Evolutionary conservation across 106 monocot genomes (phyloP).

Genomic region (Apostasia ramifera): DNA sequence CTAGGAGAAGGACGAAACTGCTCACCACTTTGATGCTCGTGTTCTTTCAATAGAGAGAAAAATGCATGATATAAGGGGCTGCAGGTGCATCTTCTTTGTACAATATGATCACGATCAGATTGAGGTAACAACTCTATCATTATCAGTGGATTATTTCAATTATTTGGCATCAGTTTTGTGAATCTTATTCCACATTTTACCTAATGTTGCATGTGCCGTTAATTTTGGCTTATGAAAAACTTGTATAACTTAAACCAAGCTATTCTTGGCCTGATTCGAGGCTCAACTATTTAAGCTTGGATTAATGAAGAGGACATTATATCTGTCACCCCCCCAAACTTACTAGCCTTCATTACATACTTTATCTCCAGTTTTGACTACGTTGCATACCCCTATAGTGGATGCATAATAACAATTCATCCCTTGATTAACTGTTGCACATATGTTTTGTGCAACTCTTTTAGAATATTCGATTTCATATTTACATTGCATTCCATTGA

Average conservation of each 20-base stretch:
- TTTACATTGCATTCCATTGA: too few relatives aligned
- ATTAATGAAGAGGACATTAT: too few relatives aligned
- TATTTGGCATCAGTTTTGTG: not conserved
- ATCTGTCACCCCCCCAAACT: too few relatives aligned
- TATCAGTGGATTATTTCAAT: not conserved
- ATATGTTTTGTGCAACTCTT: too few relatives aligned
- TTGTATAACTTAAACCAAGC: not conserved
- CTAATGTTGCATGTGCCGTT: not conserved
- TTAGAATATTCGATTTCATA: too few relatives aligned
- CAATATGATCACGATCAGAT: slow-evolving; percentile 47
- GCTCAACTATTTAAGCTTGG: too few relatives aligned
- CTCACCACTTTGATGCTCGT: slow-evolving; percentile 62
- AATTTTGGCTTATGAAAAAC: not conserved
- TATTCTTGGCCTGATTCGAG: too few relatives aligned
- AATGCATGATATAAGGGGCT: slow-evolving; percentile 73
- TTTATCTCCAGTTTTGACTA: too few relatives aligned
- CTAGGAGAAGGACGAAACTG: slow-evolving; percentile 49
- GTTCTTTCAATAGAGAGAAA: slow-evolving; percentile 52
- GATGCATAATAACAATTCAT: too few relatives aligned
- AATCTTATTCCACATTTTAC: not conserved
- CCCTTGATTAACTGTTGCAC: too few relatives aligned
- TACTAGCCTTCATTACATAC: too few relatives aligned
- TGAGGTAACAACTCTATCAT: slow-evolving; percentile 23
- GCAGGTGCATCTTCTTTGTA: slow-evolving; percentile 67
- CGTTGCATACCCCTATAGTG: too few relatives aligned